A percentile compares a stretch with the other conserved stretches of the same genome.
These are phyloP conservation scores for Suillus plorans DNA, from an alignment of 768 basidiomycete species.

Conservation along the genomic window DNA sequence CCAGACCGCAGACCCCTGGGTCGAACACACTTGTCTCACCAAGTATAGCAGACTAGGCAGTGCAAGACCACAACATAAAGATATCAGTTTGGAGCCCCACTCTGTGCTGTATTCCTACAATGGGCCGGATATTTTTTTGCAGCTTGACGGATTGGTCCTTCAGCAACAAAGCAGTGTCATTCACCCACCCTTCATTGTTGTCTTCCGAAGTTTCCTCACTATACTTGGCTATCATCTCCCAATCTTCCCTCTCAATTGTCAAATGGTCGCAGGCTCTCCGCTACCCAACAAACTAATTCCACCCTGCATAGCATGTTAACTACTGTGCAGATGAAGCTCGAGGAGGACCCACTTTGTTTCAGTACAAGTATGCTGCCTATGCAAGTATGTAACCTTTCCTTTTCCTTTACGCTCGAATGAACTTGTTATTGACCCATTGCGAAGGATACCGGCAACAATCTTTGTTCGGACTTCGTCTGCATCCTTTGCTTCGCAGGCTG, in stretches of 20 bases:
- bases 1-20: too few relatives aligned
- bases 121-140: too few relatives aligned
- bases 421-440: constrained; percentile 21
- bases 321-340: neutral
- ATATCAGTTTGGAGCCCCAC: too few relatives aligned
- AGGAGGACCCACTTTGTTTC: constrained; percentile 19
- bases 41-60: too few relatives aligned
- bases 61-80: too few relatives aligned
- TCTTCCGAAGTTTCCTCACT: too few relatives aligned
- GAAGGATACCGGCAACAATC: neutral
- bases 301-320: constrained; percentile 16
- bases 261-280: constrained; percentile 32
- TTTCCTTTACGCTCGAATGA: constrained; percentile 28
- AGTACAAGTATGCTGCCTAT: constrained; percentile 21
- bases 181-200: too few relatives aligned
- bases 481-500: constrained; percentile 17
- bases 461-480: constrained; percentile 1
- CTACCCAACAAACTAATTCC: constrained; percentile 35
- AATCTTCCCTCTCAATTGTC: neutral
- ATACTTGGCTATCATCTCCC: too few relatives aligned
- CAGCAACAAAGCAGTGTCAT: too few relatives aligned
- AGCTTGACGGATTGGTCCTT: too few relatives aligned
- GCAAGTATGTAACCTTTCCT: constrained; percentile 30
- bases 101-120: too few relatives aligned
- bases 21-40: too few relatives aligned